These are phyloP conservation scores for Stephania yunnanensis DNA, from an alignment of 164 flowering plant genomes.

Conservation along the genomic window DNA sequence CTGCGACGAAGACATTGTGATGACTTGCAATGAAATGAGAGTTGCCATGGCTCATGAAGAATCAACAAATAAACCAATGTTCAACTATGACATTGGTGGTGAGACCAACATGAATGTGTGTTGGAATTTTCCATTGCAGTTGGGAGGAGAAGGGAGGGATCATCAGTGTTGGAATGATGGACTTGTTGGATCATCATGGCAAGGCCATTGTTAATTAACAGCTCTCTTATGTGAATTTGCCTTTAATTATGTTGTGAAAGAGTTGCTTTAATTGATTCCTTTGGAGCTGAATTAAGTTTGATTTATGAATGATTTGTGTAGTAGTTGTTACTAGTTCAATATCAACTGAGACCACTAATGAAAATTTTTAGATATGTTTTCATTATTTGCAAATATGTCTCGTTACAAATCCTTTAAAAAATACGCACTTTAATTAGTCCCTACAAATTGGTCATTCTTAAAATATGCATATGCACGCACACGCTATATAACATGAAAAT, in stretches of 20 bases:
- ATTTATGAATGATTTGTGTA: too few relatives aligned
- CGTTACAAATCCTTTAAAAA: too few relatives aligned
- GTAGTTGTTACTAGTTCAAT: too few relatives aligned
- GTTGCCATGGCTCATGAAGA: constrained; percentile 29
- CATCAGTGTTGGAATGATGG: constrained; percentile 45
- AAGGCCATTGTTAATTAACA: constrained; percentile 68
- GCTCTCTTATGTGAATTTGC: constrained; percentile 26
- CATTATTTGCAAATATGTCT: too few relatives aligned
- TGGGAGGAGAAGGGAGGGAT: constrained; percentile 27
- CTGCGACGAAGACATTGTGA: constrained; percentile 13
- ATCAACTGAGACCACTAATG: too few relatives aligned
- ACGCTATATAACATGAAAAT: too few relatives aligned
- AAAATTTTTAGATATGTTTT: too few relatives aligned
- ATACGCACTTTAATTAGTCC: too few relatives aligned
- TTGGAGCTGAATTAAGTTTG: too few relatives aligned
- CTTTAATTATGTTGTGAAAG: background rate
- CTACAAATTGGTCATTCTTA: too few relatives aligned
- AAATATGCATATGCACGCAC: too few relatives aligned
- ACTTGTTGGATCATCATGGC: constrained; percentile 48
- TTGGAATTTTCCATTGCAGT: constrained; percentile 72
- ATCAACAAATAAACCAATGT: background rate
- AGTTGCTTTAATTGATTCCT: too few relatives aligned
- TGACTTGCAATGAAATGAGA: constrained; percentile 29
- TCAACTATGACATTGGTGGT: constrained; percentile 13
- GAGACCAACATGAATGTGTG: constrained; percentile 23